Conservation (phyloP, 371 early-diverging fungal genomes). For the Mucor circinelloides region DNA sequence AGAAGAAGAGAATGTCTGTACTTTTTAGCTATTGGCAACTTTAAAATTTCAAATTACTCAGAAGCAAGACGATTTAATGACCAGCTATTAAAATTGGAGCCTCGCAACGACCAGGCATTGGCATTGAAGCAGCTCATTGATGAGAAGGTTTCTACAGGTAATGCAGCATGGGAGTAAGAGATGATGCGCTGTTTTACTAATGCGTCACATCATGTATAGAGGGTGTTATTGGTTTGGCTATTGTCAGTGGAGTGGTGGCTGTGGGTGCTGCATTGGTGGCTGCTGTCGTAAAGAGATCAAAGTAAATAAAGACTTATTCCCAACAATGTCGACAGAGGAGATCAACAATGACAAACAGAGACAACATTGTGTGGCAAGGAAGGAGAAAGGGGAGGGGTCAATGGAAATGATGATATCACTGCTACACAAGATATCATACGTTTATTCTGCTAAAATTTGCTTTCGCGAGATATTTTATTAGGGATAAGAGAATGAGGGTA, state of each 20-base stretch:
- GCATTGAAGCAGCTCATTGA: constrained; percentile 80
- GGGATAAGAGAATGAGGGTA: background rate
- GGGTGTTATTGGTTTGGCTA: constrained; percentile 88
- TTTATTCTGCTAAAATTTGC: background rate
- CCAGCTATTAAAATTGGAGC: constrained; percentile 80
- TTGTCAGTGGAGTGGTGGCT: constrained; percentile 83
- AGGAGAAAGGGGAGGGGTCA: background rate
- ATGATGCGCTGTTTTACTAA: background rate
- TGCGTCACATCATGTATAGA: constrained; percentile 52
- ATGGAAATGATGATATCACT: background rate
- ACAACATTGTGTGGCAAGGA: background rate
- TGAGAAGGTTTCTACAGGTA: constrained; percentile 80
- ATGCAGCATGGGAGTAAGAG: background rate
- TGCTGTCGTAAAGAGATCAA: constrained; percentile 40
- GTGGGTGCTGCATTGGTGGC: constrained; percentile 56
- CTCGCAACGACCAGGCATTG: constrained; percentile 81
- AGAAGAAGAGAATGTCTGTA: constrained; percentile 94
- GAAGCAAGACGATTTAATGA: constrained; percentile 82
- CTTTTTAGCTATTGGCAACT: constrained; percentile 90
- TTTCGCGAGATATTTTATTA: background rate
- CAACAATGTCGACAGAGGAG: no score
- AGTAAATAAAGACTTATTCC: constrained; percentile 8
- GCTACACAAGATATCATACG: background rate
- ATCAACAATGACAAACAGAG: background rate
- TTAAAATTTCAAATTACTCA: constrained; percentile 83